Evolutionary conservation across 164 flowering plant species (phyloP), one percentile per base, ranked within the genome.

Genomic region (Litsea cubeba): DNA sequence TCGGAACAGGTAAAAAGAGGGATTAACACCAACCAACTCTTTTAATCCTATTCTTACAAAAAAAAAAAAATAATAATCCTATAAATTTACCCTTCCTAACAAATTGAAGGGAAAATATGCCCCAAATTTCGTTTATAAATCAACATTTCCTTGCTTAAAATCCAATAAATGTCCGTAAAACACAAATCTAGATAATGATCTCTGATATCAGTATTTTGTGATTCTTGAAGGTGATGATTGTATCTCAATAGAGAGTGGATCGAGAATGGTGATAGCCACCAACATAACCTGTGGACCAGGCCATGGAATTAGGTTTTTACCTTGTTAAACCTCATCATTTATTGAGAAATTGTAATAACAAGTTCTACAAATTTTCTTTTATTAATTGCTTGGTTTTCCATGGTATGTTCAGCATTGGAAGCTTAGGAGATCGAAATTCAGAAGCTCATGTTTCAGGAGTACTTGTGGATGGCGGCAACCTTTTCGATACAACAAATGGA

Each of bases 261-360:
- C 89, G 15, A 46, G 70, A 71, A 81, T 72, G 62, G 81, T 85
- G 14, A 79, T 35, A 71, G 87, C 83, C 23, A 75, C 63, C 3
- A 81, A 80, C 28, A 85, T 88, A 40, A 79, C 76, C 1, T 90
- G 92, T 75, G 94, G 94, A 64, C 94, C 94, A 30, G 94, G 94
- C 30, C 94, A 90, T 79, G 91, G 94, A 28, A 87, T 90, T 77
- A 90, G 93, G 91, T 89, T 66, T 12, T 3, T 24, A 3, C 3
- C 20, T 15, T 28, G 15, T 23, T 28, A 26, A 12, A 30, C 11
- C 20, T 65, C 22, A 12, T 49, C 1, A 0, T 50, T 46, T 26
- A 11, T 3, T 50, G 12, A 50, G 24, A 15, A 18, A 40, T 72
- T 62, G 6, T 12, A 35, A 22, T 7, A 1, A 17, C 17, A 17